Conservation (phyloP, 495 filamentous ascomycete genomes). For the Hapsidospora chrysogenum region DNA sequence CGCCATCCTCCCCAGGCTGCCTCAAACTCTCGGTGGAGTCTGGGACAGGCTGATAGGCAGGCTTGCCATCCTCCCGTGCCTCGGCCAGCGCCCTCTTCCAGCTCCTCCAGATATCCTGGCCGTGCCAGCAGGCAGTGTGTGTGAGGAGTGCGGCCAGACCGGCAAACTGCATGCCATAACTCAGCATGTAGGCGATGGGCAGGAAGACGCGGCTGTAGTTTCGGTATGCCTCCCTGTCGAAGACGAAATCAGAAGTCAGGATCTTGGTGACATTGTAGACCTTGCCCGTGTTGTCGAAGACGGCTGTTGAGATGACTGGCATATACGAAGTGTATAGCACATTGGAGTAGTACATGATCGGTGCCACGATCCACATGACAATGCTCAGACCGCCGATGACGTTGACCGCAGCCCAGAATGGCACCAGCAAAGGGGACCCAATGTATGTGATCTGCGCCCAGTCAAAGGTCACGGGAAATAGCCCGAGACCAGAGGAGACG, state of each 20-base stretch:
- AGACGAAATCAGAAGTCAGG: conserved; percentile 51
- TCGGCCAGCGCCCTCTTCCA: conserved; percentile 39
- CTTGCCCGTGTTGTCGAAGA: conserved; percentile 68
- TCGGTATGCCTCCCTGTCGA: conserved; percentile 53
- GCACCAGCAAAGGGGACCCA: conserved; percentile 69
- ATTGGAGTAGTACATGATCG: conserved; percentile 67
- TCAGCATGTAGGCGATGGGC: conserved; percentile 67
- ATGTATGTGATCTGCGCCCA: conserved; percentile 91
- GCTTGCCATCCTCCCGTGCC: conserved; percentile 21
- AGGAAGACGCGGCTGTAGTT: conserved; percentile 67
- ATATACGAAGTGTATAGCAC: conserved; percentile 62
- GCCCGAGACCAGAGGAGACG: conserved; percentile 64
- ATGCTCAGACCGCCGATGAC: conserved; percentile 70
- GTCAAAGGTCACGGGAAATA: conserved; percentile 83
- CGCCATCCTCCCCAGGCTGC: conserved; percentile 9
- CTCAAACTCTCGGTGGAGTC: too few relatives aligned
- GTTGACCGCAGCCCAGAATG: conserved; percentile 85
- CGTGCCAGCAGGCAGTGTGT: conserved; percentile 59
- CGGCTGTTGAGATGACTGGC: conserved; percentile 57
- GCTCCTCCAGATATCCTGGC: conserved; percentile 55
- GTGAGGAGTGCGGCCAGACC: conserved; percentile 55
- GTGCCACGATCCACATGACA: conserved; percentile 82
- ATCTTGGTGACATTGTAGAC: conserved; percentile 63
- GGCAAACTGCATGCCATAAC: conserved; percentile 69
- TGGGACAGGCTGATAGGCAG: conserved; percentile 24